Conservation (phyloP, 2,329 filamentous ascomycete genomes). For the Lasiodiplodia hormozganensis region DNA sequence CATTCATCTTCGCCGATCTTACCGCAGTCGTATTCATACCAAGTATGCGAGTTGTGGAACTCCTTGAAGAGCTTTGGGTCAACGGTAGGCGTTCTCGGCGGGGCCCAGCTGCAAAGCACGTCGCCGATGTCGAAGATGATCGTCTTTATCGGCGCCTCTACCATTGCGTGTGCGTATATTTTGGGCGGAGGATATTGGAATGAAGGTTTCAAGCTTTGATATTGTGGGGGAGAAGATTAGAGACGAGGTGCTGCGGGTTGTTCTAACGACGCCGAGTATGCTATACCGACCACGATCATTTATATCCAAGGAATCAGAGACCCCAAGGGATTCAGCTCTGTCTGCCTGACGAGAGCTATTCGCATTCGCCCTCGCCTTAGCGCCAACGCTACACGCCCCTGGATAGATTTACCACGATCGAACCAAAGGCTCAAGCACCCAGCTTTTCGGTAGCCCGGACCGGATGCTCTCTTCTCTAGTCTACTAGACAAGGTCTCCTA, state of each 20-base stretch:
- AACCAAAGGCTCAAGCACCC: not conserved
- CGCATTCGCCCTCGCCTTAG: not conserved
- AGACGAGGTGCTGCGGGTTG: not conserved
- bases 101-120: constrained; percentile 45
- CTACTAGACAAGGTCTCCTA: not conserved
- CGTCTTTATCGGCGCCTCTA: constrained; percentile 6
- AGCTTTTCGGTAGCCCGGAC: not conserved
- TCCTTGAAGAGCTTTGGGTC: constrained; percentile 33
- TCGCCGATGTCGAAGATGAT: constrained; percentile 47
- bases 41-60: constrained; percentile 39
- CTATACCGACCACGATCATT: not conserved
- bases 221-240: not conserved
- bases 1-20: constrained; percentile 36
- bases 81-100: constrained; percentile 37
- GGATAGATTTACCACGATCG: too few species aligned
- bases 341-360: not conserved
- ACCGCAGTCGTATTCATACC: constrained; percentile 40
- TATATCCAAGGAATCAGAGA: not conserved
- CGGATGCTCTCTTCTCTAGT: not conserved
- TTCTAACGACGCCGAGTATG: not conserved
- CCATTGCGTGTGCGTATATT: not conserved
- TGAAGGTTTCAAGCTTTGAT: not conserved
- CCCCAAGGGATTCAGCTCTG: not conserved
- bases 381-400: too few species aligned
- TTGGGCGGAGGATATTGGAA: not conserved